Evolutionary conservation across 106 monocot genomes (phyloP).

Genomic region (Dendrobium chrysotoxum): DNA sequence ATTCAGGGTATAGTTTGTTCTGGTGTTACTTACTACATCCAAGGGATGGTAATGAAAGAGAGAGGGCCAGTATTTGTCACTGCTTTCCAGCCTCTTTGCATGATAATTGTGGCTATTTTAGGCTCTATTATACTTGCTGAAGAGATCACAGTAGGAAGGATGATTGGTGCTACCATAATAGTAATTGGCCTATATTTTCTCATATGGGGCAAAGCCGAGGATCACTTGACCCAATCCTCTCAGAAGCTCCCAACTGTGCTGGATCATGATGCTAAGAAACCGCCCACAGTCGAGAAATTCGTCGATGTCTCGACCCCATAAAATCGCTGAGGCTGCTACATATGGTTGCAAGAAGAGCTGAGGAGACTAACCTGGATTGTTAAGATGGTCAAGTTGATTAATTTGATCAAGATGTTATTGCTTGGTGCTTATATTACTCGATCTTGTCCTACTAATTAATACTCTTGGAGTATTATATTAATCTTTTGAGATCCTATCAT

Average conservation of each 20-base stretch:
- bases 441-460: background rate
- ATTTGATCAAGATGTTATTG: background rate
- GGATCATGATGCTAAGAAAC: background rate
- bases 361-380: background rate
- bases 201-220: constrained; percentile 18
- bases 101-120: constrained; percentile 12
- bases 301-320: background rate
- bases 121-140: constrained; percentile 18
- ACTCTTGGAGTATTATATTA: background rate
- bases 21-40: constrained; percentile 14
- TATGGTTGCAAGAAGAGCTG: background rate
- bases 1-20: constrained; percentile 17
- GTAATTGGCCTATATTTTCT: constrained; percentile 16
- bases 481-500: background rate
- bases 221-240: background rate
- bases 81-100: constrained; percentile 22
- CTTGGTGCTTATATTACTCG: background rate
- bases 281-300: background rate
- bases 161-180: constrained; percentile 15
- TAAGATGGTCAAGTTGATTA: background rate
- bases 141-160: constrained; percentile 10
- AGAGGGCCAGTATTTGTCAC: constrained; percentile 21
- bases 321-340: background rate
- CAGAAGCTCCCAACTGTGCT: background rate
- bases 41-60: constrained; percentile 23